Conservation (phyloP, 2,329 filamentous ascomycete species). For the Xylaria sp. region DNA sequence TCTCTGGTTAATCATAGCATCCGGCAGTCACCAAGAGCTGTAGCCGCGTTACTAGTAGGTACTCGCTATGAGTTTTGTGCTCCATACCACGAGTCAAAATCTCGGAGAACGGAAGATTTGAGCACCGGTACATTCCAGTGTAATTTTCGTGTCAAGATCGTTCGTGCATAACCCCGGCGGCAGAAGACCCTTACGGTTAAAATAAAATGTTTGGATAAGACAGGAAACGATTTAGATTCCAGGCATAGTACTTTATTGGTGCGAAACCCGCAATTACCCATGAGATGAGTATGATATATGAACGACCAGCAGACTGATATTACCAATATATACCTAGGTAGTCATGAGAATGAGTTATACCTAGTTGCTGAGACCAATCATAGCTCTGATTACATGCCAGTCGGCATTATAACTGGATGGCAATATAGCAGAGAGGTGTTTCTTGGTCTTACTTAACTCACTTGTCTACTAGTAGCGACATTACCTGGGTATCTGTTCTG, state of each 20-base stretch:
- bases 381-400: constrained; percentile 2
- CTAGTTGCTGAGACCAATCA: constrained; percentile 11
- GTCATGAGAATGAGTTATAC: neutral
- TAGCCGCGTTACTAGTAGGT: neutral
- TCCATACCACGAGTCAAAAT: constrained; percentile 18
- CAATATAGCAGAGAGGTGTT: neutral
- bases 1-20: neutral
- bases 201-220: constrained; percentile 4
- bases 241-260: constrained; percentile 12
- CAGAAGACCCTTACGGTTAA: neutral
- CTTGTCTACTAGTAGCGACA: neutral
- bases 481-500: constrained; percentile 23
- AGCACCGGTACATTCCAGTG: constrained; percentile 9
- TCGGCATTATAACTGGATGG: neutral
- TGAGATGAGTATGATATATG: neutral
- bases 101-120: constrained; percentile 15
- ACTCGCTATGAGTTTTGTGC: neutral
- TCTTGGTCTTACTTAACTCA: neutral
- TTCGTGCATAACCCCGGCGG: constrained; percentile 14
- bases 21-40: neutral
- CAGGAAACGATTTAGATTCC: neutral
- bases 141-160: constrained; percentile 16
- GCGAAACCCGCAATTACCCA: neutral
- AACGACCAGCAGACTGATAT: neutral
- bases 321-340: neutral